Percentiles rank a stretch among this genome's conserved stretches.
Evolutionary conservation across 1,284 basidiomycete species (phyloP).

Genomic region (Xanthoconium separans): DNA sequence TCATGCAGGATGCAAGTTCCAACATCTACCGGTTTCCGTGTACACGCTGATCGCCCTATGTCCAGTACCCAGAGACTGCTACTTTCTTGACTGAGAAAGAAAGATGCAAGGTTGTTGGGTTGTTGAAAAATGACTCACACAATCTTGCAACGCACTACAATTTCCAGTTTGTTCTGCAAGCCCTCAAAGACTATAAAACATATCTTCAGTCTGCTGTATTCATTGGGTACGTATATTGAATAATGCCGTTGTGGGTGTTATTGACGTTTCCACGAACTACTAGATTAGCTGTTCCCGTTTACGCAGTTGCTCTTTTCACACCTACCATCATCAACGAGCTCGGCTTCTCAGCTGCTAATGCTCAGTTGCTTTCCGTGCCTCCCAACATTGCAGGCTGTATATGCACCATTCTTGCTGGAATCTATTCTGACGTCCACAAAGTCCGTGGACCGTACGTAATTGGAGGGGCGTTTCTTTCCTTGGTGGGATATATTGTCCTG

Average conservation of each 20-base stretch:
- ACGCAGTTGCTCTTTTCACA: slow-evolving; percentile 59
- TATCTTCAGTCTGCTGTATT: slow-evolving; percentile 45
- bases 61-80: slow-evolving; percentile 4
- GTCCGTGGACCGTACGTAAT: slow-evolving; percentile 46
- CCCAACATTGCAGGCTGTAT: slow-evolving; percentile 47
- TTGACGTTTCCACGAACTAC: slow-evolving; percentile 5
- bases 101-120: background rate
- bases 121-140: slow-evolving; percentile 8
- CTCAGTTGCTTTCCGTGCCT: slow-evolving; percentile 56
- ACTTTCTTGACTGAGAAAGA: slow-evolving; percentile 2
- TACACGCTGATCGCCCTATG: background rate
- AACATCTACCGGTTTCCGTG: background rate
- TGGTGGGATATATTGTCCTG: slow-evolving; percentile 47
- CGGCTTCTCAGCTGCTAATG: slow-evolving; percentile 53
- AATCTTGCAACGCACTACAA: slow-evolving; percentile 28
- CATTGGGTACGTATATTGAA: slow-evolving; percentile 35
- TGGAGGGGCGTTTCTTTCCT: slow-evolving; percentile 35
- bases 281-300: slow-evolving; percentile 49
- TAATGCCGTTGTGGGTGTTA: background rate
- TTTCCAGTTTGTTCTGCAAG: slow-evolving; percentile 38
- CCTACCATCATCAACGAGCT: slow-evolving; percentile 56
- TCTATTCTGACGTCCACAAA: slow-evolving; percentile 43
- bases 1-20: slow-evolving; percentile 41
- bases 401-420: slow-evolving; percentile 41
- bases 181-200: slow-evolving; percentile 41